Base-by-base conservation (phyloP, 345 rosid genomes). In the Brassica napus region DNA sequence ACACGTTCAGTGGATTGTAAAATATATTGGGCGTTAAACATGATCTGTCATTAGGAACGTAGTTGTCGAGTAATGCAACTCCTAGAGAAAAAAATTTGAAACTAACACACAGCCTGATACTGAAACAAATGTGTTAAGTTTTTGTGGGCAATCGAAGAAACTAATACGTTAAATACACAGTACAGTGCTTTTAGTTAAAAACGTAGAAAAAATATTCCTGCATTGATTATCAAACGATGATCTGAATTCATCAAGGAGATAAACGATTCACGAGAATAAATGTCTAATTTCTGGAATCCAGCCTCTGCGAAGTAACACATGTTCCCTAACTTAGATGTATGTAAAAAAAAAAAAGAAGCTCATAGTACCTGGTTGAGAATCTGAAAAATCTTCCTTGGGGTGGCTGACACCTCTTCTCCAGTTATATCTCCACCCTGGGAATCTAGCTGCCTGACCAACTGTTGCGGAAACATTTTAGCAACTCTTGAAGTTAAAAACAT, bases 381-480 rank as follows among this genome's bases (percentile, higher is more conserved):
- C 88, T 86, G 97, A 81, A 89, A 92, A 65, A 89, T 84, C 79
- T 85, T 87, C 85, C 82, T 89, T 4, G 92, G 93, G 65, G 91
- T 87, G 23, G 90, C 87, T 42, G 85, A 86, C 37, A 77, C 79
- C 42, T 89, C 95, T 79, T 86, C 90, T 57, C 89, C 93, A 34
- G 86, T 86, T 83, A 86, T 78, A 74, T 87, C 87, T 82, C 91
- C 96, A 69, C 84, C 91, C 75, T 85, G 92, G 73, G 83, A 82
- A 68, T 86, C 94, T 81, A 94, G 73, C 77, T 39, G 88, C 85
- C 94, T 88, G 75, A 89, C 87, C 88, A 94, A 83, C 97, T 94
- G 88, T 75, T 74, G 68, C n/a, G 60, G 80, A 71, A 84, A 73
- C 66, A 30, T 54, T 42, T 7, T 52, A 79, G 75, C 1, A 42